Conservation (phyloP, 106 monocot genomes). For the Dioscorea dumetorum region DNA sequence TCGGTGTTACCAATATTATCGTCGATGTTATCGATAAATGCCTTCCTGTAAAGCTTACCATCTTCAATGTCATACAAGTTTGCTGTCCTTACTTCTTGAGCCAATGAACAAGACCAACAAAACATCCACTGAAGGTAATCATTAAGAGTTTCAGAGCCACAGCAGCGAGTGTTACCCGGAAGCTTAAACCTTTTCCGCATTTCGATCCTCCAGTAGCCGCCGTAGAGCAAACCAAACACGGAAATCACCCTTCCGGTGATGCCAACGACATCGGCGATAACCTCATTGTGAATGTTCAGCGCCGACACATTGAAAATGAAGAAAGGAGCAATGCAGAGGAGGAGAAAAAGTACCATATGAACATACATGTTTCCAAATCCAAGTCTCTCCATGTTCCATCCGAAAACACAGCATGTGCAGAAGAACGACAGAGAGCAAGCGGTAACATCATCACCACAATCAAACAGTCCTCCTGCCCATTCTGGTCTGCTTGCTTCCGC, state of each 20-base stretch:
- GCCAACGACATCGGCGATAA: conserved; percentile 8
- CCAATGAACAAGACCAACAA: conserved; percentile 32
- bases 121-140: conserved; percentile 31
- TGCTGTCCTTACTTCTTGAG: conserved; percentile 38
- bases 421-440: conserved; percentile 34
- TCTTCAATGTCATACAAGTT: conserved; percentile 31
- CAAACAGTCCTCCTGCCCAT: conserved; percentile 51
- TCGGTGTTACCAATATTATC: too few species aligned
- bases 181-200: conserved; percentile 36
- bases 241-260: conserved; percentile 23
- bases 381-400: conserved; percentile 70
- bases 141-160: conserved; percentile 3
- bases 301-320: conserved; percentile 34
- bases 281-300: conserved; percentile 23
- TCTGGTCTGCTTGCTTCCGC: conserved; percentile 27
- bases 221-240: conserved; percentile 37
- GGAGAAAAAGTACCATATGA: conserved; percentile 40
- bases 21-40: too few species aligned
- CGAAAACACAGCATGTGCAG: conserved; percentile 54
- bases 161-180: conserved; percentile 13
- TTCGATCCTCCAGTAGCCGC: conserved; percentile 51
- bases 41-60: conserved; percentile 14
- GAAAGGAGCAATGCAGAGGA: conserved; percentile 38
- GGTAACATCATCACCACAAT: conserved; percentile 39
- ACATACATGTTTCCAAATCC: conserved; percentile 78